A percentile compares a stretch with the other conserved stretches of the same genome.
Evolutionary conservation across 768 basidiomycete species (phyloP).

Genomic region (Termitomyces sp.): DNA sequence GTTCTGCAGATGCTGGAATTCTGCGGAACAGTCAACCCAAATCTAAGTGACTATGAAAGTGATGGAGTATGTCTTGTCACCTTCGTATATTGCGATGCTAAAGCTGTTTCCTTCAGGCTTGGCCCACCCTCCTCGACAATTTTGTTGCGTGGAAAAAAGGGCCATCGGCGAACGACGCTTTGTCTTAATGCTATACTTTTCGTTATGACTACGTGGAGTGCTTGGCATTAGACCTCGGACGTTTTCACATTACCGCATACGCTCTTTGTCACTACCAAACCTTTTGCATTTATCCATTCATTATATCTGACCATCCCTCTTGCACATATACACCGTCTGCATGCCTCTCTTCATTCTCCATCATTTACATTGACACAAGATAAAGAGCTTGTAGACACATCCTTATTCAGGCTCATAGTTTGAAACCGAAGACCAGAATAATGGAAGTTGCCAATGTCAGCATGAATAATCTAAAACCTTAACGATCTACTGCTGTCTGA

Average conservation of each 20-base stretch:
- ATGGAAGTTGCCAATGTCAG: not conserved
- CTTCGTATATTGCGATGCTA: not conserved
- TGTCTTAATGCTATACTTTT: not conserved
- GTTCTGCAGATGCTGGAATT: constrained; percentile 66
- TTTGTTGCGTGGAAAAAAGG: constrained; percentile 65
- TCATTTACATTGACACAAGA: not conserved
- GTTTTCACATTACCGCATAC: not conserved
- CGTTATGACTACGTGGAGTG: not conserved
- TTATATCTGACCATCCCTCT: not conserved
- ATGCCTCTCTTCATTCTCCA: not conserved
- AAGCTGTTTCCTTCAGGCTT: constrained; percentile 42
- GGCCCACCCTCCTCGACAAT: constrained; percentile 79
- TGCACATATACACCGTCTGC: not conserved
- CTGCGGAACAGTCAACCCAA: constrained; percentile 52
- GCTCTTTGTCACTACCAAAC: not conserved
- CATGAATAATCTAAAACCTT: not conserved
- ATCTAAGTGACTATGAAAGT: constrained; percentile 62
- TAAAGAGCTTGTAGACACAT: not conserved
- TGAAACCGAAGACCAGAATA: not conserved
- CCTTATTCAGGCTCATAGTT: not conserved
- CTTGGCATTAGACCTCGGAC: not conserved
- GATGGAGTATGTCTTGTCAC: constrained; percentile 53
- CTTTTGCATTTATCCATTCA: not conserved
- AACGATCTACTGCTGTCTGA: too few relatives aligned
- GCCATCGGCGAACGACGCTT: not conserved